Evolutionary conservation across 1,284 basidiomycete species (phyloP).

Genomic region (Macrocystidia cucumis): DNA sequence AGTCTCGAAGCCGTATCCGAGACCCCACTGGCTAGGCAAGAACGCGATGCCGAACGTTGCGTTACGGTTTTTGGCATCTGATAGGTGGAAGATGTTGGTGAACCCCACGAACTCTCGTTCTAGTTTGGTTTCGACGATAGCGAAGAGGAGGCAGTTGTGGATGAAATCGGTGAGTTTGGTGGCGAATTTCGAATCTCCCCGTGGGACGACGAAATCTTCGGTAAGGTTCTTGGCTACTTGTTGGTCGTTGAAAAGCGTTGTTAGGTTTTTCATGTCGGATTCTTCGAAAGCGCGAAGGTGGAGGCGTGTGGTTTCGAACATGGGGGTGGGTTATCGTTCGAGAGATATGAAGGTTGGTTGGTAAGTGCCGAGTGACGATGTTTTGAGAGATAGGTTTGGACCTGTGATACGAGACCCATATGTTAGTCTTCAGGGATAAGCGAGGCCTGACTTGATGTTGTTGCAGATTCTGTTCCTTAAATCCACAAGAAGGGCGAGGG

Average conservation of each 20-base stretch:
- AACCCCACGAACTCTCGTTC: constrained; percentile 26
- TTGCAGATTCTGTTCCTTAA: no score
- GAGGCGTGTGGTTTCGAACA: constrained; percentile 20
- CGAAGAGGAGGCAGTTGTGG: constrained; percentile 21
- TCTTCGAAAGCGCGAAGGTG: constrained; percentile 20
- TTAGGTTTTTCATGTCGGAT: constrained; percentile 24
- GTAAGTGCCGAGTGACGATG: neutral
- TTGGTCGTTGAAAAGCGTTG: constrained; percentile 24
- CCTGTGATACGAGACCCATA: no score
- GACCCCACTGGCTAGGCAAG: constrained; percentile 17
- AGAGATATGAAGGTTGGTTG: neutral
- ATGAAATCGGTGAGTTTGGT: constrained; percentile 18
- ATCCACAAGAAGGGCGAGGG: no score
- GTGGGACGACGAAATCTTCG: constrained; percentile 18
- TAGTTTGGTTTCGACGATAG: constrained; percentile 23
- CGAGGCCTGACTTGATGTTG: no score
- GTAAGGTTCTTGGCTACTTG: constrained; percentile 22
- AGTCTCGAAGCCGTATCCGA: constrained; percentile 24
- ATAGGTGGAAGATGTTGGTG: constrained; percentile 20
- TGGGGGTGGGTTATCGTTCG: no score
- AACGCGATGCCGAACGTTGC: constrained; percentile 19
- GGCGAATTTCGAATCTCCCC: constrained; percentile 16
- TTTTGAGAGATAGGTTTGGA: neutral
- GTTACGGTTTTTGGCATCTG: constrained; percentile 21
- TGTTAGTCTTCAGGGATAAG: no score